Evolutionary conservation across 768 basidiomycete genomes (phyloP).

Genomic region (Tulasnella sp.): DNA sequence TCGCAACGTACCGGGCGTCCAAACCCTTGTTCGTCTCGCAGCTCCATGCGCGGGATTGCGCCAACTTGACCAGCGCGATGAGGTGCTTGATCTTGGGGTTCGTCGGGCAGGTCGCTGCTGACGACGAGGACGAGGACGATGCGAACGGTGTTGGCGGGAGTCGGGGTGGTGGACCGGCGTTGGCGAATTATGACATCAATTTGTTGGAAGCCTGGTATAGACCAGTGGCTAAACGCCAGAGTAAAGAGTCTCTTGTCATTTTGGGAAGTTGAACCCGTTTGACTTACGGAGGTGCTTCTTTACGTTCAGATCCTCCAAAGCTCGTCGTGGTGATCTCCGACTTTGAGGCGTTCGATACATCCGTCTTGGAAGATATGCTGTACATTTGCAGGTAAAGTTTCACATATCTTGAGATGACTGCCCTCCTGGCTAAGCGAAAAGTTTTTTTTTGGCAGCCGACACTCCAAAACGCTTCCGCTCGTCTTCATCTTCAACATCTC

Average conservation of each 20-base stretch:
- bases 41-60: slow-evolving; percentile 10
- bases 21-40: not conserved
- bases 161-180: not conserved
- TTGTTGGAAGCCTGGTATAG: slow-evolving; percentile 18
- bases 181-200: slow-evolving; percentile 14
- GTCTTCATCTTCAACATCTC: slow-evolving; percentile 18
- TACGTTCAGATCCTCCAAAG: not conserved
- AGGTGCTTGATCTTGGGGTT: slow-evolving; percentile 17
- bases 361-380: not conserved
- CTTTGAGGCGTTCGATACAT: slow-evolving; percentile 11
- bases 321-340: slow-evolving; percentile 14
- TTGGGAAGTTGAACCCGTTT: not conserved
- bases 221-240: not conserved
- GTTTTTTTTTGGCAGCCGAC: not conserved
- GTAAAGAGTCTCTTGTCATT: not conserved
- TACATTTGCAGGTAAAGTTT: slow-evolving; percentile 17
- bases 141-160: not conserved
- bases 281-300: not conserved
- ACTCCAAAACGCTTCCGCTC: not conserved
- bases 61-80: slow-evolving; percentile 12
- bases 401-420: not conserved
- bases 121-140: slow-evolving; percentile 11
- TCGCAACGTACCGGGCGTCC: not conserved
- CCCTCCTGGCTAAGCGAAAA: no score
- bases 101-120: not conserved